Conservation (phyloP, 2,329 filamentous ascomycete genomes). For the Colletotrichum lindemuthianum region DNA sequence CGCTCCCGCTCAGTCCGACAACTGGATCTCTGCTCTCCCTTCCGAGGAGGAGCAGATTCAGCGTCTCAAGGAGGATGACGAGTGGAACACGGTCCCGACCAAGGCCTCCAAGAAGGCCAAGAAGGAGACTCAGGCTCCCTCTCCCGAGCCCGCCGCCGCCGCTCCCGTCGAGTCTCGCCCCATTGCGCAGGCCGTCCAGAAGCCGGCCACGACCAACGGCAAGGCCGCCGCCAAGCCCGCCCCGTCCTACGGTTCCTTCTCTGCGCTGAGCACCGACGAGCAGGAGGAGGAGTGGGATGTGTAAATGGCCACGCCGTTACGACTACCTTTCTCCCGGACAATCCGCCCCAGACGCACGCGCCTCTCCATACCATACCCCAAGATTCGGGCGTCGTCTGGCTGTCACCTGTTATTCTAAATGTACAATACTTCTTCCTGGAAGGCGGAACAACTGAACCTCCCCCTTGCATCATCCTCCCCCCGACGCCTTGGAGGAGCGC, state of each 20-base stretch:
- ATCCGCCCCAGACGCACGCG: conserved; percentile 21
- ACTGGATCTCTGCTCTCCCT: conserved; percentile 62
- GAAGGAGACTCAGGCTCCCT: conserved; percentile 52
- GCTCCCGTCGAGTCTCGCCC: conserved; percentile 35
- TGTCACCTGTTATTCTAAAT: conserved; percentile 36
- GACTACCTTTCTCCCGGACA: conserved; percentile 27
- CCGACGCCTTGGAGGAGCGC: conserved; percentile 25
- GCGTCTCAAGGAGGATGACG: conserved; percentile 62
- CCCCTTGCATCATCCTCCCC: conserved; percentile 14
- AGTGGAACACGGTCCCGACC: conserved; percentile 69
- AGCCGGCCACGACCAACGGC: conserved; percentile 40
- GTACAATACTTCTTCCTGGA: conserved; percentile 36
- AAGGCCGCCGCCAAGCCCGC: conserved; percentile 44
- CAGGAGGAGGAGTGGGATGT: conserved; percentile 64
- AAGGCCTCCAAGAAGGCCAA: conserved; percentile 56
- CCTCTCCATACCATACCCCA: neutral
- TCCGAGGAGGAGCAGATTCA: conserved; percentile 73
- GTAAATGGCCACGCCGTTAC: conserved; percentile 39
- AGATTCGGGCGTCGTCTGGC: conserved; percentile 23
- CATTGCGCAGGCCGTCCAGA: conserved; percentile 45
- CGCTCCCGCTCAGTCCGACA: conserved; percentile 48
- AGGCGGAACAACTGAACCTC: conserved; percentile 22
- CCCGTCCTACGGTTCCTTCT: conserved; percentile 54
- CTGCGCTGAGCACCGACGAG: conserved; percentile 56
- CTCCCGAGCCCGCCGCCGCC: conserved; percentile 45